Base-by-base conservation (phyloP, 179 eudicot species). In the Pouteria campechiana region DNA sequence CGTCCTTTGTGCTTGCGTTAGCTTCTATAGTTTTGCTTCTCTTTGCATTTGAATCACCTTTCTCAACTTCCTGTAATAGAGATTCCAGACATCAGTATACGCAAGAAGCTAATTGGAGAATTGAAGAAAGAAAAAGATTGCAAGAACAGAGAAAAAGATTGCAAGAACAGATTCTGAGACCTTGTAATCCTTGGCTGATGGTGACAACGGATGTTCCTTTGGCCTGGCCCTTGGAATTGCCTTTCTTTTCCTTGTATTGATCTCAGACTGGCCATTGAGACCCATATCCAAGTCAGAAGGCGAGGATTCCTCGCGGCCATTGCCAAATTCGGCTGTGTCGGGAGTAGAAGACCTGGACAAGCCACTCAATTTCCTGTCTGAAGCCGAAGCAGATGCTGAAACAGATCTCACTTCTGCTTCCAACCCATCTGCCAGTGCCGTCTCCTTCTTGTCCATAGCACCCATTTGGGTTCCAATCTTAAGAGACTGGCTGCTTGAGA, bases 241-340 rank as follows among this genome's bases (percentile, higher is more conserved):
- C 48, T 83, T 87, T 41, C 96, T 87, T 61, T 87, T 87, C 49
- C 80, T 83, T 1, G 64, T 71, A 64, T 55, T 72, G 9, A 37
- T 58, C 52, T 59, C 72, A 57, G 13, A 65, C 32, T 70, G 73
- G 46, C 34, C 40, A 44, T 58, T 72, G 33, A 52, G n/a, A 3
- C 62, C 68, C 48, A 29, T 51, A 42, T 65, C 72, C 31, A 58
- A 64, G 57, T 82, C 93, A 49, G 90, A 82, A 44, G 82, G 73
- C 7, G 96, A 71, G 27, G 93, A 87, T 19, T 69, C 73, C 54
- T 82, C 93, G 37, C 72, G 53, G 3, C 84, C 73, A 54, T 80
- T 81, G 3, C 63, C 73, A 37, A 65, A 28, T 41, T 74, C 78
- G 16, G 32, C 50, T 27, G 57, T 67, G 27, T 61, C 70, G 0